Base-by-base conservation (phyloP, 2,329 filamentous ascomycete species). In the Apiospora sp. region DNA sequence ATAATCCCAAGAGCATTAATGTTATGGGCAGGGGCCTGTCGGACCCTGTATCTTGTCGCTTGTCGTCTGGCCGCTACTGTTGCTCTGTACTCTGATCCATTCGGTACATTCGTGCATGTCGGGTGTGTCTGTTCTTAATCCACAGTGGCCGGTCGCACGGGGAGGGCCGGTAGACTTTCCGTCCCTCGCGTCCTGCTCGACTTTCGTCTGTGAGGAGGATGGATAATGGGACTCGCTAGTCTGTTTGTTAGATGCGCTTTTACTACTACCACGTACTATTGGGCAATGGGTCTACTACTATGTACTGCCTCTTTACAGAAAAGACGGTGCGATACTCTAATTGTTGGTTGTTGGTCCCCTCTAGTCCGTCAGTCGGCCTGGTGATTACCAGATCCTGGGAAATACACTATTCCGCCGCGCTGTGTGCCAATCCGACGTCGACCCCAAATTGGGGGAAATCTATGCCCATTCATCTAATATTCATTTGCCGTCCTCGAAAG, bases 131-230 rank as follows among this genome's bases (percentile, higher is more conserved):
- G 37, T 19, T 64, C 58, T 10, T 10, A 34, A 69, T 14, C 67
- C 67, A 69, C 67, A 48, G n/a, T 49, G 67, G 67, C 14, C 67
- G 44, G 67, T 41, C 44, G 44, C 44, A 69, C 67, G 67, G 67
- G 67, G 67, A 69, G 67, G 44, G 24, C 67, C 67, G 67, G 67
- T 69, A 49, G 67, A 69, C 44, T n/a, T 69, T 69, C 67, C 67
- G 67, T 41, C 34, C 34, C 41, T 64, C 49, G 49, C n/a, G 49
- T 51, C n/a, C 49, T 51, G 46, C 54, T 30, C 54, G 54, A 37
- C 58, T 41, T 16, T 16, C n/a, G 58, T n/a, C 58, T n/a, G 37
- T 41, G 58, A 41, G n/a, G 58, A 41, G 34, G 2, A 41, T 41
- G 30, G 19, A 64, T 7, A 2, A 48, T 48, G 46, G 46, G 54